Conservation (phyloP, 2,329 filamentous ascomycete genomes). For the Epichloe aotearoae region DNA sequence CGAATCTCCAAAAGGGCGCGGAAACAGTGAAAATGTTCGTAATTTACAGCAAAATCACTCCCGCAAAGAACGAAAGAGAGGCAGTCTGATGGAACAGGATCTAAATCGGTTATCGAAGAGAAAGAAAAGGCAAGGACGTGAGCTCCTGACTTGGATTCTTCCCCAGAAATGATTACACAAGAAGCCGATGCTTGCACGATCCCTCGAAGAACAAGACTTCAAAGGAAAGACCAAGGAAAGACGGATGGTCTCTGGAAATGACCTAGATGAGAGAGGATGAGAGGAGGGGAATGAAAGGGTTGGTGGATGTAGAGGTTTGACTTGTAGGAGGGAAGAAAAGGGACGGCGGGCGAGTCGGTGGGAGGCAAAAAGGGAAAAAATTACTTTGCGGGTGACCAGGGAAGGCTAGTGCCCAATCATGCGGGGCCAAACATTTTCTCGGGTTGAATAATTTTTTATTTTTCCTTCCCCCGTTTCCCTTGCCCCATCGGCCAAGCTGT, state of each 20-base stretch:
- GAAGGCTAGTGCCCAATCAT: conserved; percentile 18
- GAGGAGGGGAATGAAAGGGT: conserved; percentile 18
- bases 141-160: conserved; percentile 18
- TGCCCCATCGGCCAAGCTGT: not conserved
- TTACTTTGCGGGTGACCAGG: conserved; percentile 18
- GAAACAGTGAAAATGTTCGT: conserved; percentile 6
- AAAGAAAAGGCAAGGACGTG: conserved; percentile 21
- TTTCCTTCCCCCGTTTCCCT: not conserved
- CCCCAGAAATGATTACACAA: conserved; percentile 19
- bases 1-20: not conserved
- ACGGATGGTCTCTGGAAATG: conserved; percentile 19
- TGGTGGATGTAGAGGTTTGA: conserved; percentile 17
- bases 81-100: conserved; percentile 19
- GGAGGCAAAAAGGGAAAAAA: conserved; percentile 24
- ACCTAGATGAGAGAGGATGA: conserved; percentile 16
- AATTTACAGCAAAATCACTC: conserved; percentile 13
- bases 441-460: conserved; percentile 5
- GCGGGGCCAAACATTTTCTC: not conserved
- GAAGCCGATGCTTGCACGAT: conserved; percentile 20
- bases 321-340: conserved; percentile 21
- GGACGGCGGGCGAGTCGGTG: conserved; percentile 8
- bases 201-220: conserved; percentile 30
- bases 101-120: conserved; percentile 7
- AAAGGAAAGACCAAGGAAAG: conserved; percentile 34
- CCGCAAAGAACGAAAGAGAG: conserved; percentile 17